Conservation (phyloP, 2,329 filamentous ascomycete species). For the Fusarium liriodendri region DNA sequence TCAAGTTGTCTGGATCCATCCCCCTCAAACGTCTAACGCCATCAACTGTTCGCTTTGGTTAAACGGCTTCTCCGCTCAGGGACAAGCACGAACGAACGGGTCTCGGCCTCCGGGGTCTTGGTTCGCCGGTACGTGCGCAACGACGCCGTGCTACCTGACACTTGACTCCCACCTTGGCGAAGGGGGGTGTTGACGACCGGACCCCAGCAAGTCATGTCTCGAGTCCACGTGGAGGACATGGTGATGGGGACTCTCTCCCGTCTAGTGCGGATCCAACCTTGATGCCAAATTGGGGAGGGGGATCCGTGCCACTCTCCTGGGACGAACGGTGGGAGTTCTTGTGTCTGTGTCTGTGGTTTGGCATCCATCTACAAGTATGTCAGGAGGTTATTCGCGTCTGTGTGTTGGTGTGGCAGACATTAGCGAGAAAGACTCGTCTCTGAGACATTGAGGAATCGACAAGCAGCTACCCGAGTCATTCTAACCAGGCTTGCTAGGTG, state of each 20-base stretch:
- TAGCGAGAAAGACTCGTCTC: neutral
- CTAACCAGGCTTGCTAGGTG: neutral
- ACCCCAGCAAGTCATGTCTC: conserved; percentile 30
- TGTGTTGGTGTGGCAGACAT: neutral
- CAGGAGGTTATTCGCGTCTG: neutral
- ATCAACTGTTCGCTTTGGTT: neutral
- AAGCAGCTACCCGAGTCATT: conserved; percentile 3
- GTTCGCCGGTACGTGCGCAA: neutral
- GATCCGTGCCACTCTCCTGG: conserved; percentile 18
- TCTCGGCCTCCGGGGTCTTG: conserved; percentile 1
- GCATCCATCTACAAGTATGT: neutral
- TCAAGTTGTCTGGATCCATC: neutral
- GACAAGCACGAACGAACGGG: neutral
- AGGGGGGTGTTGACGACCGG: neutral
- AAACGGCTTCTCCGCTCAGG: neutral
- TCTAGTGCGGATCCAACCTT: neutral
- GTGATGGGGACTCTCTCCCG: conserved; percentile 3
- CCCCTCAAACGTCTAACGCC: conserved; percentile 1
- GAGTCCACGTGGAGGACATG: conserved; percentile 30
- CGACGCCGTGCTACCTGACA: conserved; percentile 19
- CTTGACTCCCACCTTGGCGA: neutral
- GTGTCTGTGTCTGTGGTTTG: neutral
- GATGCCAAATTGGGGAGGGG: conserved; percentile 5
- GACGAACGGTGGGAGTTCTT: neutral
- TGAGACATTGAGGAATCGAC: neutral